phyloP scores from a whole-genome alignment of 2,329 filamentous ascomycete species.

The Scedosporium dehoogii region DNA sequence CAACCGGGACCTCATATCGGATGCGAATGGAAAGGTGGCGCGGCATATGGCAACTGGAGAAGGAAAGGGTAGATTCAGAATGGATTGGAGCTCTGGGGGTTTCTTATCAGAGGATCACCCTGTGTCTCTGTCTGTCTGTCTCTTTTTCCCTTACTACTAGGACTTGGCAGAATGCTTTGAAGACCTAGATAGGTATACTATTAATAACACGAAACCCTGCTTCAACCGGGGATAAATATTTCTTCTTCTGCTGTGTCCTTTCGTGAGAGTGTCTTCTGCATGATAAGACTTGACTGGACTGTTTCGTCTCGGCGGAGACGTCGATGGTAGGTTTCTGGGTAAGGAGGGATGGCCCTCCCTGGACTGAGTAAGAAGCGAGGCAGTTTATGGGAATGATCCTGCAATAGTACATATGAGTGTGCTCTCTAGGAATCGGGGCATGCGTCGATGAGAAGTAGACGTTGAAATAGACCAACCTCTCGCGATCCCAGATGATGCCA shows the following conservation, averaged over 20 bases:
- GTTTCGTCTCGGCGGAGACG: neutral
- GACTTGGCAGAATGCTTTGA: neutral
- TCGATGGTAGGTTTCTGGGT: too few relatives aligned
- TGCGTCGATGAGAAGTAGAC: too few relatives aligned
- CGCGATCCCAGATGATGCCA: too few relatives aligned
- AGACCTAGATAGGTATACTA: neutral
- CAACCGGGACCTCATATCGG: slow-evolving; percentile 12
- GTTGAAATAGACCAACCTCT: too few relatives aligned
- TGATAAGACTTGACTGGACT: neutral
- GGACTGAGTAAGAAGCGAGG: too few relatives aligned
- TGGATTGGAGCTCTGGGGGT: neutral
- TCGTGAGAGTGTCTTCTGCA: neutral
- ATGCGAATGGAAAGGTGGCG: neutral
- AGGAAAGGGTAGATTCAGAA: neutral
- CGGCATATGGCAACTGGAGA: slow-evolving; percentile 3
- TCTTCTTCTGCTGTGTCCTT: neutral
- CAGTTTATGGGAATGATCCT: too few relatives aligned
- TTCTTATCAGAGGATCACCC: neutral
- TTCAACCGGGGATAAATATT: slow-evolving; percentile 6
- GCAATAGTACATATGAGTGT: too few relatives aligned
- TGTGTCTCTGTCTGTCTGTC: neutral
- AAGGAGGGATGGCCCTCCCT: too few relatives aligned
- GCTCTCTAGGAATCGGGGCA: too few relatives aligned
- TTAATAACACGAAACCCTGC: slow-evolving; percentile 6
- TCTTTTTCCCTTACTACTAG: neutral